Evolutionary conservation across 75 land plant species (phyloP).

Genomic region (Picea sitchensis): DNA sequence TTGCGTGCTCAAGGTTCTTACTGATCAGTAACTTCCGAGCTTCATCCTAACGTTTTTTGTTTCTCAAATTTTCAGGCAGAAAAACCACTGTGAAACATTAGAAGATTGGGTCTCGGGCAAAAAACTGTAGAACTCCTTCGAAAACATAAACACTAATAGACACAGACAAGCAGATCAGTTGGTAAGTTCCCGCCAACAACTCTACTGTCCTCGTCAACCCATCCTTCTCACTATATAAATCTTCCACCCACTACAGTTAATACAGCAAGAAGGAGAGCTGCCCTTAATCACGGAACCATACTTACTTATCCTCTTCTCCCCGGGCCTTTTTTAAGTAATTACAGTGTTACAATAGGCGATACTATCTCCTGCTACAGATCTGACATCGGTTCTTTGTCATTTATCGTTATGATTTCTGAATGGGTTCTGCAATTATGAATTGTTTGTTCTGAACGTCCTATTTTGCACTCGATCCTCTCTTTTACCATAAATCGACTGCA

Average conservation of each 20-base stretch:
- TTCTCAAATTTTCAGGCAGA: neutral
- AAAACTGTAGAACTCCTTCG: too few species aligned
- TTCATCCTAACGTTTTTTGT: neutral
- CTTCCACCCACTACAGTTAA: conserved; percentile 1
- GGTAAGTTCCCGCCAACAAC: conserved; percentile 15
- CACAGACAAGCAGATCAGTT: conserved; percentile 1
- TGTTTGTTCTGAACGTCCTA: neutral
- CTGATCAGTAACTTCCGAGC: neutral
- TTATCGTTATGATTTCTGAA: too few species aligned
- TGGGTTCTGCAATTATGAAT: too few species aligned
- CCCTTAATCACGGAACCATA: too few species aligned
- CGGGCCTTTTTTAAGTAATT: too few species aligned
- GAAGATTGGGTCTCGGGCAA: neutral
- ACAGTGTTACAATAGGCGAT: too few species aligned
- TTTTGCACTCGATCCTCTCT: neutral
- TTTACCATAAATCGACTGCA: too few species aligned
- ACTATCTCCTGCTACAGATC: too few species aligned
- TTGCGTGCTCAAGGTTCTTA: conserved; percentile 9
- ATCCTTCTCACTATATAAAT: conserved; percentile 12
- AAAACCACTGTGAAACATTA: neutral
- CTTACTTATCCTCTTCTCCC: too few species aligned
- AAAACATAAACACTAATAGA: conserved; percentile 3
- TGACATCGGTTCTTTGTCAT: too few species aligned
- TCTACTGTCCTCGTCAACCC: conserved; percentile 1
- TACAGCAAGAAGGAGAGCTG: neutral